Conservation (phyloP, 371 early-diverging fungal species). For the Circinella minor region DNA sequence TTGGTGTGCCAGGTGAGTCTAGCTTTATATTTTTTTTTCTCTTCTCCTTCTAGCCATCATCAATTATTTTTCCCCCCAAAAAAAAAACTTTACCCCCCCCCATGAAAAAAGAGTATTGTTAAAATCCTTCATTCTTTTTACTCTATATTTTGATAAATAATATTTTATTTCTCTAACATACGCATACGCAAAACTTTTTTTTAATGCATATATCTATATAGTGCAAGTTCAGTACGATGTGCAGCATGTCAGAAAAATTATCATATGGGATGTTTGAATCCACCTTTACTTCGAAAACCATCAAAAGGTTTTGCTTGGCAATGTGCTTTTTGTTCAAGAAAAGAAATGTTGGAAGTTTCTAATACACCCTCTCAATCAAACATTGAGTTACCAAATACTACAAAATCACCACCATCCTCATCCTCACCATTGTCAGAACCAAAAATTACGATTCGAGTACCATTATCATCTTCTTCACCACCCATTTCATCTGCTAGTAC, state of each 20-base stretch:
- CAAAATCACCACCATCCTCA: constrained; percentile 23
- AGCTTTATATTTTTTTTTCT: no score
- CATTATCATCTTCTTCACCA: neutral
- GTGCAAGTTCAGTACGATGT: constrained; percentile 67
- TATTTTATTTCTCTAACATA: neutral
- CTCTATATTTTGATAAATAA: neutral
- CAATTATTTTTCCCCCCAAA: neutral
- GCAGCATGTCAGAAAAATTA: constrained; percentile 73
- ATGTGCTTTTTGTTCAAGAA: constrained; percentile 70
- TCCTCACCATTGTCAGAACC: constrained; percentile 21
- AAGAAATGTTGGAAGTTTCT: constrained; percentile 16
- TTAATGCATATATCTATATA: constrained; percentile 16
- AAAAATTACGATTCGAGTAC: constrained; percentile 9
- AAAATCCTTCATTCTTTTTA: no score
- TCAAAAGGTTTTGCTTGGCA: constrained; percentile 86
- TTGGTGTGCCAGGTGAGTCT: constrained; percentile 74
- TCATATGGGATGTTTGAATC: constrained; percentile 80
- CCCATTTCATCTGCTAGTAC: neutral
- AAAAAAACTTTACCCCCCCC: neutral
- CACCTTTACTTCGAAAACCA: constrained; percentile 74
- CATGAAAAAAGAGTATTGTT: no score
- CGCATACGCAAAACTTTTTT: neutral
- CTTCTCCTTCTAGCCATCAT: neutral
- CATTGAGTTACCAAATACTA: constrained; percentile 6
- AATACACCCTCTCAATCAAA: neutral